Percentiles rank a stretch among this genome's conserved stretches.
These are phyloP conservation scores for Colletotrichum liaoningense DNA, from an alignment of 2,329 filamentous ascomycete species.

Conservation along the genomic window DNA sequence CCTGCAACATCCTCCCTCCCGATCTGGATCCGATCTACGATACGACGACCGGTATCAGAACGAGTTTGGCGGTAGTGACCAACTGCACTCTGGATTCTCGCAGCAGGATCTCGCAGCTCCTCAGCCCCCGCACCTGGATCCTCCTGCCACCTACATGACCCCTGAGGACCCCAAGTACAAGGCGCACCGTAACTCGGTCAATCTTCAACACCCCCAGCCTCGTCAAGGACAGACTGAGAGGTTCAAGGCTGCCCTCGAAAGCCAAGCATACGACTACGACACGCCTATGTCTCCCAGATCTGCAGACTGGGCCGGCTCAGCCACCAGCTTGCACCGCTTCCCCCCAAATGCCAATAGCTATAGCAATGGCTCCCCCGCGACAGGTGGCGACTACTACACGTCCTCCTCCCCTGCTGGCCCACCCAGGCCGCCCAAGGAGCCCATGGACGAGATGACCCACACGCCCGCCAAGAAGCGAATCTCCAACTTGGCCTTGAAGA, in stretches of 20 bases:
- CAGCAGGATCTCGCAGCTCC: conserved; percentile 57
- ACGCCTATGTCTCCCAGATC: conserved; percentile 69
- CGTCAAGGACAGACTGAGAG: conserved; percentile 78
- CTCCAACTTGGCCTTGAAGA: conserved; percentile 61
- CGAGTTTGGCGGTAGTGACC: conserved; percentile 70
- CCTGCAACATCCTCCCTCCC: conserved; percentile 71
- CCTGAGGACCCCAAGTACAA: conserved; percentile 82
- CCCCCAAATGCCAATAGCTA: conserved; percentile 60
- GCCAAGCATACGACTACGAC: conserved; percentile 76
- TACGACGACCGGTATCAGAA: conserved; percentile 71
- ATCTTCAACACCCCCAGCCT: conserved; percentile 84
- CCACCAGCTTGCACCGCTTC: conserved; percentile 67
- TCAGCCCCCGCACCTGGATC: conserved; percentile 40
- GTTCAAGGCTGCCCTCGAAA: conserved; percentile 80
- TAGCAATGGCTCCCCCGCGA: conserved; percentile 51
- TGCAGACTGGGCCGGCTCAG: conserved; percentile 72
- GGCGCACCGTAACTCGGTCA: conserved; percentile 83
- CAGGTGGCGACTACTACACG: conserved; percentile 56
- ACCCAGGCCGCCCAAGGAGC: conserved; percentile 73
- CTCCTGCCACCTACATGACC: conserved; percentile 65
- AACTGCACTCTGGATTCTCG: conserved; percentile 68
- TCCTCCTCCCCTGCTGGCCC: conserved; percentile 58
- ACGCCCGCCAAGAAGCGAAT: conserved; percentile 61
- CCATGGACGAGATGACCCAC: conserved; percentile 56
- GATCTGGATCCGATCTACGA: conserved; percentile 80